A percentile compares a stretch with the other conserved stretches of the same genome.
These are phyloP conservation scores for Violaceomyces palustris DNA, from an alignment of 1,284 basidiomycete species.

Conservation along the genomic window DNA sequence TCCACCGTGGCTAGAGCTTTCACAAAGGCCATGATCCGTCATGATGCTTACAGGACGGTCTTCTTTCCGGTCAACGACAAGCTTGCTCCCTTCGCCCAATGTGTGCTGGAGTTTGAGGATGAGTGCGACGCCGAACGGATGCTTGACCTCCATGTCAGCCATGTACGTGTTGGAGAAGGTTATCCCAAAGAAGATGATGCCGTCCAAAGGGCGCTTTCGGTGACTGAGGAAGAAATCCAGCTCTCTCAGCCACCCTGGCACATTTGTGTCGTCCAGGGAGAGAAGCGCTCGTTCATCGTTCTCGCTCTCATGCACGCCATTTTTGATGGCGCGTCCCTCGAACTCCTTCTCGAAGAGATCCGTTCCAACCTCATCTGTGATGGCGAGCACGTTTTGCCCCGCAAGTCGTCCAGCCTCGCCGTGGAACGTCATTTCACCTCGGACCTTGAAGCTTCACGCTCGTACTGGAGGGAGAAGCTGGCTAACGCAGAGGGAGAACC, in stretches of 20 bases:
- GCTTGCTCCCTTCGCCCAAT: slow-evolving; percentile 15
- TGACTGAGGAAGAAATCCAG: not conserved
- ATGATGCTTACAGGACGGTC: slow-evolving; percentile 4
- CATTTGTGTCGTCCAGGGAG: slow-evolving; percentile 1
- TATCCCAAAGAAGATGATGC: not conserved
- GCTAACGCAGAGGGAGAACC: slow-evolving; percentile 1
- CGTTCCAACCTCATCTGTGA: too few species aligned
- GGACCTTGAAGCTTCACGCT: slow-evolving; percentile 4
- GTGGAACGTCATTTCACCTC: slow-evolving; percentile 4
- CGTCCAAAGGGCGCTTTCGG: not conserved
- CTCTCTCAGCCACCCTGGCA: slow-evolving; percentile 8
- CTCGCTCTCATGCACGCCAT: slow-evolving; percentile 11
- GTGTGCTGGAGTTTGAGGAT: too few species aligned
- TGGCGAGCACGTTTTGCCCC: too few species aligned
- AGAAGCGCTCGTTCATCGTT: not conserved
- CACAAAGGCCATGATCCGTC: not conserved
- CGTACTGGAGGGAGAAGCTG: slow-evolving; percentile 5
- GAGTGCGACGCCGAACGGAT: too few species aligned
- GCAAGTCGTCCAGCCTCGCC: too few species aligned
- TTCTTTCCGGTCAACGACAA: slow-evolving; percentile 10
- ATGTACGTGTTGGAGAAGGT: too few species aligned
- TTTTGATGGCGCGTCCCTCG: slow-evolving; percentile 13
- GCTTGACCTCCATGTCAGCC: too few species aligned
- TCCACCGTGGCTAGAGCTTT: slow-evolving; percentile 1
- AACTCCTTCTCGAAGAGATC: slow-evolving; percentile 5